Evolutionary conservation across 176 grass and related monocot genomes (phyloP).

Genomic region (Typha latifolia): DNA sequence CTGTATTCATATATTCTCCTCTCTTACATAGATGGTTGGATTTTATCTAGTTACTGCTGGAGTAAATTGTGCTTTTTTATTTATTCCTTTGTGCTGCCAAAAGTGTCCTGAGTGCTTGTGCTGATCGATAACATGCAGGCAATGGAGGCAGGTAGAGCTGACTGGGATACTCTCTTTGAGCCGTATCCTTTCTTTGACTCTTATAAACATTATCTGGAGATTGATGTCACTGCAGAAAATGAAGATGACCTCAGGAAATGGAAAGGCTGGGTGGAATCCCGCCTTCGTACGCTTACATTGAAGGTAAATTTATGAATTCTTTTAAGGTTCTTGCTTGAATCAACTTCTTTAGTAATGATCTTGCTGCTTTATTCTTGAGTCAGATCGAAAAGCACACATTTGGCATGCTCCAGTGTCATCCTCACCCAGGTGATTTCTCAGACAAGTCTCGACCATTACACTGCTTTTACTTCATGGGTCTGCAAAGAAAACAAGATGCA

Average conservation of each 20-base stretch:
- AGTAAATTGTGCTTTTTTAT: conserved; percentile 4
- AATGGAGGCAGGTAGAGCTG: conserved; percentile 59
- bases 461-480: conserved; percentile 76
- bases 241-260: conserved; percentile 85
- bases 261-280: conserved; percentile 96
- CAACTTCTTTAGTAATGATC: background rate
- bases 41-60: too few relatives aligned
- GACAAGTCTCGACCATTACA: conserved; percentile 47
- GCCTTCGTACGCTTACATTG: conserved; percentile 71
- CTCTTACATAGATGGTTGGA: too few relatives aligned
- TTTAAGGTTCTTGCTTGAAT: conserved; percentile 7
- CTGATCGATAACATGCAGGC: conserved; percentile 38
- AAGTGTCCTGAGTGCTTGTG: conserved; percentile 3
- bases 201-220: conserved; percentile 76
- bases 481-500: conserved; percentile 58
- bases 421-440: conserved; percentile 61
- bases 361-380: conserved; percentile 5
- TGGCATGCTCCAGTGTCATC: conserved; percentile 67
- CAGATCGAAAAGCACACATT: conserved; percentile 68
- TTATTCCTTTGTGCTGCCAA: background rate
- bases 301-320: conserved; percentile 42
- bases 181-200: conserved; percentile 86
- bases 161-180: conserved; percentile 60
- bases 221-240: conserved; percentile 63
- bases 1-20: too few relatives aligned